phyloP scores from a whole-genome alignment of 257 asterid species.

The Orobanche coerulescens region DNA sequence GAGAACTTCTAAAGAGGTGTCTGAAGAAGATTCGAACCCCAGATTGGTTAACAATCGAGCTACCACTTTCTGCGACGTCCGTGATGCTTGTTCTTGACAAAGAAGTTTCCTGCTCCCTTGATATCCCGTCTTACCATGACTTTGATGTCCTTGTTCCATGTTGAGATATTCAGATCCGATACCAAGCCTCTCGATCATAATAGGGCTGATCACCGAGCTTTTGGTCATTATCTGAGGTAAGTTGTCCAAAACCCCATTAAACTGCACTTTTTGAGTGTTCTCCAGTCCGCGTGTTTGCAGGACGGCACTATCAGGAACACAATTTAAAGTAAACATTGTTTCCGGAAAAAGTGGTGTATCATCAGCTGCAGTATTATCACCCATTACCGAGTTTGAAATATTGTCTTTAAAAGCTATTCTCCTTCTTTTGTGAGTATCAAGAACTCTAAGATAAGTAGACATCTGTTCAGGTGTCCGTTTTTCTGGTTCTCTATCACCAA shows the following conservation, averaged over 20 bases:
- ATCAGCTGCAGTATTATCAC: conserved; percentile 37
- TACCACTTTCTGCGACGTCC: conserved; percentile 64
- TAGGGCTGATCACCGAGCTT: conserved; percentile 62
- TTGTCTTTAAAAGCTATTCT: conserved; percentile 55
- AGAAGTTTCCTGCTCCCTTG: conserved; percentile 52
- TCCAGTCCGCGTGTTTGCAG: conserved; percentile 31
- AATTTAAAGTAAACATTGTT: conserved; percentile 72
- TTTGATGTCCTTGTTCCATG: conserved; percentile 71
- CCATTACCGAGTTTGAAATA: conserved; percentile 33
- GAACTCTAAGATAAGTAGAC: conserved; percentile 71
- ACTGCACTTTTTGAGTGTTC: conserved; percentile 48
- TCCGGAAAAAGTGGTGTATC: conserved; percentile 77
- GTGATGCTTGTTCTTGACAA: conserved; percentile 73
- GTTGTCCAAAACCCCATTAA: conserved; percentile 82
- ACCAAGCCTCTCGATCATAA: conserved; percentile 97
- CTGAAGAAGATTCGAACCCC: conserved; percentile 87
- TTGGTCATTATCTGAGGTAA: conserved; percentile 66
- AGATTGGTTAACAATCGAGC: conserved; percentile 55
- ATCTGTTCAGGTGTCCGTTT: conserved; percentile 88
- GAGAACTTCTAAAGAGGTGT: conserved; percentile 59
- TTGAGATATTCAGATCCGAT: conserved; percentile 79
- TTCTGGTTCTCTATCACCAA: conserved; percentile 69
- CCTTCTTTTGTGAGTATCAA: conserved; percentile 78
- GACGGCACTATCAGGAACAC: conserved; percentile 84
- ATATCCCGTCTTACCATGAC: conserved; percentile 52